A percentile compares a stretch with the other conserved stretches of the same genome.
Conservation (phyloP, 495 filamentous ascomycete genomes). For the Lophium mytilinum region DNA sequence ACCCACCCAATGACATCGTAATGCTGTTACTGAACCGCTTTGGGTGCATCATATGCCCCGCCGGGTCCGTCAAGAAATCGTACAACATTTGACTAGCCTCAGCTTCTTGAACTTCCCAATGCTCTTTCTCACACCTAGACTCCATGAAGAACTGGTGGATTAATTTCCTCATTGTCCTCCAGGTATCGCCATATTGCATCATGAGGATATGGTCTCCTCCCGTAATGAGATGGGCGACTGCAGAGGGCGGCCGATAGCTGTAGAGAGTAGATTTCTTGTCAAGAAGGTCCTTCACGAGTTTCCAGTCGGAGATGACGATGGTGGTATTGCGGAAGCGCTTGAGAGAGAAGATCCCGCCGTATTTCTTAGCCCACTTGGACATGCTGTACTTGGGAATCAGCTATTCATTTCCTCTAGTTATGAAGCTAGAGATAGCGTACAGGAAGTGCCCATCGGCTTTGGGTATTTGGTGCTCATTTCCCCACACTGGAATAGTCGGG, state of each 20-base stretch:
- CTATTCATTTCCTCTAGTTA: too few species aligned
- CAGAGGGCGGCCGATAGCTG: conserved; percentile 16
- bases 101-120: conserved; percentile 36
- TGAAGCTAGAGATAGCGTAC: not conserved
- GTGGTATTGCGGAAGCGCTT: conserved; percentile 23
- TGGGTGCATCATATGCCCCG: conserved; percentile 36
- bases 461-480: not conserved
- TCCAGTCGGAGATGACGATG: conserved; percentile 27
- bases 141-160: conserved; percentile 33
- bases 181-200: conserved; percentile 33
- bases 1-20: conserved; percentile 2
- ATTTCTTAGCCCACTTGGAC: conserved; percentile 13
- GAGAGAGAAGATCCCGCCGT: conserved; percentile 23
- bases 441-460: not conserved
- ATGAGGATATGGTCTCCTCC: conserved; percentile 30
- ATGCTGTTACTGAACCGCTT: conserved; percentile 27
- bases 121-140: conserved; percentile 34
- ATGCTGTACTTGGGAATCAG: not conserved
- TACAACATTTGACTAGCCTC: conserved; percentile 38
- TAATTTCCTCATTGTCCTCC: conserved; percentile 34
- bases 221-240: conserved; percentile 25
- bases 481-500: not conserved
- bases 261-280: conserved; percentile 11
- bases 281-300: conserved; percentile 28
- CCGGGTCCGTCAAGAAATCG: conserved; percentile 34